Base-by-base conservation (phyloP, 768 basidiomycete species). In the Pleurotus giganteus region DNA sequence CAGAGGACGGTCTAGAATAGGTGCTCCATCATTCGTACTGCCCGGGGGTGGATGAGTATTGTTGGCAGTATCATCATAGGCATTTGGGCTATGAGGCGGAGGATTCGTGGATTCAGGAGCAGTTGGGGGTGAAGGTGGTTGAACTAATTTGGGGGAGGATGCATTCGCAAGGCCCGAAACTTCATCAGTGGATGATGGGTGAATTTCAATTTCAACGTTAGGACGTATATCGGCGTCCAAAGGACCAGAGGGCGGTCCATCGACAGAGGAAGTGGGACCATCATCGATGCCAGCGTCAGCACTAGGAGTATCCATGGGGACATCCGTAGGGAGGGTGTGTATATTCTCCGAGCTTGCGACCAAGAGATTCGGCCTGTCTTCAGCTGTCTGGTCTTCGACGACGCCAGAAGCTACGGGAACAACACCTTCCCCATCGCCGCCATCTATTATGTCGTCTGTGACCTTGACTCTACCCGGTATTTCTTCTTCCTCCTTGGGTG, bases 1-100 rank as follows among this genome's bases (percentile, higher is more conserved):
- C 65, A 96, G 75, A 46, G 89, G 91, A n/a, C 91, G 79, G 47
- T 76, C 75, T 9, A 65, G 43, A 2, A 71, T 64, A 15, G 12
- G 39, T 13, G 12, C 19, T 7, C 19, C 39, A 19, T 11, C 39
- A 7, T 17, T 17, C 39, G 39, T 36, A 36, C n/a, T n/a, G n/a
- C 11, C 11, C 34, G n/a, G 34, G n/a, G n/a, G n/a, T 36, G 11
- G 11, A 11, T 36, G 34, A 4, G 66, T 47, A 44, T 70, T 64
- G 42, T 42, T 62, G 28, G 71, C 68, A n/a, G 69, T 53, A 50
- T 73, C 73, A 26, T 64, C 57, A 13, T 54, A 47, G 19, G 44
- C 17, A 7, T 41, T 13, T 7, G 39, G 39, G 19, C 39, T 41
- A 17, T n/a, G 34, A 9, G 11, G 34, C 34, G 34, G 34, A 9